These are phyloP conservation scores for Crithidia sp. DNA, from an alignment of 208 protist species.

Conservation along the genomic window DNA sequence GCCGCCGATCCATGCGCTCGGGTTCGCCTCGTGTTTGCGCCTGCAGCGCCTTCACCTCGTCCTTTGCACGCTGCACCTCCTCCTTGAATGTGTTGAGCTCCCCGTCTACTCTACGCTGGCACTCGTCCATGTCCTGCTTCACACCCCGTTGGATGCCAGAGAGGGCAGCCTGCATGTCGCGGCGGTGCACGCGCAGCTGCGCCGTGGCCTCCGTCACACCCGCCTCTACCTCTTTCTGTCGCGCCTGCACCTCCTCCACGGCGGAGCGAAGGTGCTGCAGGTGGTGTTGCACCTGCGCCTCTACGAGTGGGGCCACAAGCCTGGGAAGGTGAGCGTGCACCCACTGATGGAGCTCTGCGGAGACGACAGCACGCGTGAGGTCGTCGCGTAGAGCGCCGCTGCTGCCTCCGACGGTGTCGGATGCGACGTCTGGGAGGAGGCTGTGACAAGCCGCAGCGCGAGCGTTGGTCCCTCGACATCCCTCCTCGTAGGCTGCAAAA, in stretches of 20 bases:
- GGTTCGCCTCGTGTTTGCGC: slow-evolving; percentile 9
- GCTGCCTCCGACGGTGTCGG: neutral
- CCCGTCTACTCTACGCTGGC: slow-evolving; percentile 18
- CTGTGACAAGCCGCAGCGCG: neutral
- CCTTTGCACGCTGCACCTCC: slow-evolving; percentile 48
- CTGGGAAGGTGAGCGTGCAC: slow-evolving; percentile 27
- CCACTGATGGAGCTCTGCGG: slow-evolving; percentile 39
- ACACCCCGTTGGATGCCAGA: slow-evolving; percentile 13
- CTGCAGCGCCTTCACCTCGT: slow-evolving; percentile 40
- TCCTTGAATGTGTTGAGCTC: slow-evolving; percentile 26
- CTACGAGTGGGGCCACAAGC: slow-evolving; percentile 34
- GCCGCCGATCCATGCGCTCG: slow-evolving; percentile 44
- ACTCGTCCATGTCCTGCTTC: slow-evolving; percentile 27
- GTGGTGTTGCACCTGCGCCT: slow-evolving; percentile 41
- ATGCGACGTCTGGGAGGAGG: neutral
- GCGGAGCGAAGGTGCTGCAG: slow-evolving; percentile 21
- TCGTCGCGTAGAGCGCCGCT: slow-evolving; percentile 2
- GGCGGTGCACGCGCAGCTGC: slow-evolving; percentile 27
- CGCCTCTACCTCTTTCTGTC: slow-evolving; percentile 23
- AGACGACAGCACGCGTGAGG: slow-evolving; percentile 17
- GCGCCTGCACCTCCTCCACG: slow-evolving; percentile 26
- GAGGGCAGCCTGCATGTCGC: slow-evolving; percentile 29
- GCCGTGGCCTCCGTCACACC: slow-evolving; percentile 26
- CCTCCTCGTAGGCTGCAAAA: neutral
- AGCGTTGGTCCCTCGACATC: neutral